Evolutionary conservation across 306 rosid species (phyloP), one percentile per base, ranked within the genome.

Genomic region (Geum urbanum): DNA sequence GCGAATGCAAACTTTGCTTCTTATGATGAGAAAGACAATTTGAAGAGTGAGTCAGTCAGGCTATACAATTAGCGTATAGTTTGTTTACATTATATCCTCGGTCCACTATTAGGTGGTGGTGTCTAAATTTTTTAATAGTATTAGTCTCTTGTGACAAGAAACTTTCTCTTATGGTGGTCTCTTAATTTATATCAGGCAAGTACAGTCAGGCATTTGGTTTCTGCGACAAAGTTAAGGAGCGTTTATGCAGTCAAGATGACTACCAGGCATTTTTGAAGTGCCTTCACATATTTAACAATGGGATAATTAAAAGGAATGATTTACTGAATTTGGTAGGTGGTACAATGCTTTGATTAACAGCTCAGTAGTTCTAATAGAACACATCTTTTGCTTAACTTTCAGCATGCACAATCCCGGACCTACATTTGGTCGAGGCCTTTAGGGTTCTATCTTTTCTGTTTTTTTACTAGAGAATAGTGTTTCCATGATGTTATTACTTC

Each of bases 151-250:
- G 52, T 76, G 59, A 56, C 43, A 41, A 44, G n/a, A 16, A 54
- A 35, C 11, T 13, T 48, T 11, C 52, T 15, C 76, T 78, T 56
- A 53, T 72, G 48, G 46, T 69, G 52, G 41, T 60, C 68, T 57
- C 55, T 69, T 14, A 55, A 77, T 66, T 79, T 63, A 72, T 84
- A 32, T 43, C 95, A 95, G 99, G 76, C 77, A 86, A 87, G 86
- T 89, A 86, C 76, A 83, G 80, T 75, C 91, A 91, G 79, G 91
- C 89, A 77, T 81, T 86, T 81, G 76, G 85, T 76, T 95, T 95
- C 80, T 87, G 85, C 66, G 99, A 89, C 79, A 95, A 87, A 81
- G 95, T 91, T 67, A 95, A 87, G 84, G 95, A 89, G 81, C 87
- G 85, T 85, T 80, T 95, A 81, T 79, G 85, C 80, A 89, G 91